Evolutionary conservation across 192 early-diverging fungal species (phyloP).

Genomic region (Backusella morwellensis): DNA sequence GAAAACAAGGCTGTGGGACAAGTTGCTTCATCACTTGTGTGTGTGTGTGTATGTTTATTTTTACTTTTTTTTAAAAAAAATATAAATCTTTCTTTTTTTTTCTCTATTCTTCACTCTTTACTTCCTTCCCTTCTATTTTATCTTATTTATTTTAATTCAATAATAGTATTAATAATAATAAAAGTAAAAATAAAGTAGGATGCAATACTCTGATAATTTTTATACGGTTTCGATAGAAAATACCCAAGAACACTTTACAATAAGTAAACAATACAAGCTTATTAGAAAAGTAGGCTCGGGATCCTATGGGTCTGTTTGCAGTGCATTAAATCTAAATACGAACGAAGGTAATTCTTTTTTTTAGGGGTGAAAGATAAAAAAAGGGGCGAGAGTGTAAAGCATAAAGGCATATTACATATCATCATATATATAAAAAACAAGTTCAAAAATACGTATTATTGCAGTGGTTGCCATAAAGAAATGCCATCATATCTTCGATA

Average conservation of each 20-base stretch:
- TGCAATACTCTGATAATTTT: conserved; percentile 14
- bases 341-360: conserved; percentile 22
- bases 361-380: background rate
- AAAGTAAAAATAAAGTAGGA: background rate
- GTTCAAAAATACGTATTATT: conserved; percentile 22
- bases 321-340: conserved; percentile 27
- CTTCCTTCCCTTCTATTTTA: background rate
- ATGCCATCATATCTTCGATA: conserved; percentile 79
- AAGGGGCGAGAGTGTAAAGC: background rate
- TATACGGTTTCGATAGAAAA: conserved; percentile 27
- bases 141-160: background rate
- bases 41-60: background rate
- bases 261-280: conserved; percentile 60
- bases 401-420: background rate
- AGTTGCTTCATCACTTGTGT: background rate
- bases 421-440: conserved; percentile 5
- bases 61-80: background rate
- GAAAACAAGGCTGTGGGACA: background rate
- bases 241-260: conserved; percentile 33
- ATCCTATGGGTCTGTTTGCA: conserved; percentile 88
- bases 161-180: background rate
- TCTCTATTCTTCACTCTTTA: background rate
- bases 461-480: conserved; percentile 92
- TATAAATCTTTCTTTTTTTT: background rate
- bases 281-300: conserved; percentile 86